phyloP scores from a whole-genome alignment of 83 land plant genomes.

The Picea abies region DNA sequence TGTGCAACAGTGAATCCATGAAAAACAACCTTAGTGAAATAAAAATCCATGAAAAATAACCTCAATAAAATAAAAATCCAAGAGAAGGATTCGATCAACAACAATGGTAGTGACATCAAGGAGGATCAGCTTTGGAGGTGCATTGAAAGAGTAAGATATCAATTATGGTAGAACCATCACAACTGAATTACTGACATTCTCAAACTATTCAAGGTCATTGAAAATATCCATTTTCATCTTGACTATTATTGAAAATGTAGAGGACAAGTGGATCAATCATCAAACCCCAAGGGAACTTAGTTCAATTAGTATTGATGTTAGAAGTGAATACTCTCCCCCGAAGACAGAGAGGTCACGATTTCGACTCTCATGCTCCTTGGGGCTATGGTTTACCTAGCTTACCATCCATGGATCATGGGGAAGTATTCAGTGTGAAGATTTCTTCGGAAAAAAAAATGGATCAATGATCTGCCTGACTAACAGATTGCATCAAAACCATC shows the following conservation, averaged over 20 bases:
- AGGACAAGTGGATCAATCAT: slow-evolving; percentile 32
- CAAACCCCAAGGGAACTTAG: too few relatives aligned
- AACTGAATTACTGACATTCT: slow-evolving; percentile 89
- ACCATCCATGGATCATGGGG: too few relatives aligned
- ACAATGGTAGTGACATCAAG: slow-evolving; percentile 96
- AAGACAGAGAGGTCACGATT: too few relatives aligned
- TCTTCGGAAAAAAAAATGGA: slow-evolving; percentile 22
- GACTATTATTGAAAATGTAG: slow-evolving; percentile 81
- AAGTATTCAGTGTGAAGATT: too few relatives aligned
- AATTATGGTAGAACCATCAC: slow-evolving; percentile 99
- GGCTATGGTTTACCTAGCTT: too few relatives aligned
- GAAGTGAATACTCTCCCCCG: too few relatives aligned
- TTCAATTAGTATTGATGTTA: too few relatives aligned
- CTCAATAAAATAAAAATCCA: slow-evolving; percentile 91
- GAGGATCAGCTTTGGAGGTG: slow-evolving; percentile 86
- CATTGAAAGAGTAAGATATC: slow-evolving; percentile 86
- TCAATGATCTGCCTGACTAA: slow-evolving; percentile 93
- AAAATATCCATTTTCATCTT: slow-evolving; percentile 93
- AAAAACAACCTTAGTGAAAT: too few relatives aligned
- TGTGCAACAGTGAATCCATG: slow-evolving; percentile 86
- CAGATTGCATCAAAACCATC: slow-evolving; percentile 94
- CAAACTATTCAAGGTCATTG: slow-evolving; percentile 87
- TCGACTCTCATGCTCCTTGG: too few relatives aligned
- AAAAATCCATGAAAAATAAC: slow-evolving; percentile 72
- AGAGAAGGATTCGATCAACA: slow-evolving; percentile 82